Base-by-base conservation (phyloP, 176 grass and related monocot species). In the Cenchrus purpureus region DNA sequence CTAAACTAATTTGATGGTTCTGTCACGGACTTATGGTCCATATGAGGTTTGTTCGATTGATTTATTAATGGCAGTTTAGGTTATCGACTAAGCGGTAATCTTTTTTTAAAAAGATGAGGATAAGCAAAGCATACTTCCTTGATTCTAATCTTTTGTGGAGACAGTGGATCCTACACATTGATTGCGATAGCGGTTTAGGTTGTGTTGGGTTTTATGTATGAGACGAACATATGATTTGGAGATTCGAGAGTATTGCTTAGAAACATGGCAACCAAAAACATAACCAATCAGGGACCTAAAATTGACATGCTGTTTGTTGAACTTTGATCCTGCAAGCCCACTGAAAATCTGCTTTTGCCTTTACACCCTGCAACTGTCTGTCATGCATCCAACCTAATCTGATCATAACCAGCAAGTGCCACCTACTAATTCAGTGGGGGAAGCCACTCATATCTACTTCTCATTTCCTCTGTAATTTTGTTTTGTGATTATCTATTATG, bases 341-440 rank as follows among this genome's bases (percentile, higher is more conserved):
- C 20, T 6, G 51, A n/a, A n/a, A 43, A n/a, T 12, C 11, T 59
- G 17, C 34, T 17, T 58, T 56, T 42, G 25, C 25, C 51, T 81
- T 81, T 81, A 81, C 79, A 57, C 34, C 65, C 50, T 81, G 51
- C 51, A 25, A 70, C 8, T 17, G 7, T 50, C 5, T 70, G 65
- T 16, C 37, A 37, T 45, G 37, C 42, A 49, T 79, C 20, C 11
- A 12, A 58, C 73, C 53, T 77, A 77, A 77, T 31, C 32, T 59
- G 74, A 53, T 32, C 48, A 54, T n/a, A 69, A 44, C 51, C 65
- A 81, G 12, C 16, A 20, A 20, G 32, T 56, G 32, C 65, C 28
- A 34, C 51, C 79, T 70, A 50, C 32, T 16, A 20, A 28, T 44
- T 12, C 32, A n/a, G 11, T 19, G 32, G 63, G 53, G 54, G 51